A percentile compares a stretch with the other conserved stretches of the same genome.
Evolutionary conservation across 176 grass and related monocot genomes (phyloP).

Genomic region (Phragmites australis): DNA sequence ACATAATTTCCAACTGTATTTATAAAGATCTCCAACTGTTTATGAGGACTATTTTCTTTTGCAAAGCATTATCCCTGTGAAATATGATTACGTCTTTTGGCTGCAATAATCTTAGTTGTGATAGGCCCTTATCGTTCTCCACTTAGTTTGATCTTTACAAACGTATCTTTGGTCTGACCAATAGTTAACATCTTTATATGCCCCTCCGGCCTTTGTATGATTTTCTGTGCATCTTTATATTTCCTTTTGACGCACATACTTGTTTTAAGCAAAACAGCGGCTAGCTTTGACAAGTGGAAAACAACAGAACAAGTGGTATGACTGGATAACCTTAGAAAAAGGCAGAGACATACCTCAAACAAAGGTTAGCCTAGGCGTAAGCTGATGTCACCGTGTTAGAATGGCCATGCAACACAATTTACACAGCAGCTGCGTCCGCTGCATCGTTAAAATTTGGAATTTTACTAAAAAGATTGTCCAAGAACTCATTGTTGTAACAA

Average conservation of each 20-base stretch:
- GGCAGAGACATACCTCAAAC: no score
- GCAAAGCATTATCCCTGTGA: conserved; percentile 2
- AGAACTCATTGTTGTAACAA: neutral
- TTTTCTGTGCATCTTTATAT: neutral
- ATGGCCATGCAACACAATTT: no score
- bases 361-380: no score
- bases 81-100: no score
- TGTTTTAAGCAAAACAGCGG: conserved; percentile 37
- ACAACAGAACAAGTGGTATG: no score
- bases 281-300: conserved; percentile 9
- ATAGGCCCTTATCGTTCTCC: neutral
- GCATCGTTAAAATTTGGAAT: neutral
- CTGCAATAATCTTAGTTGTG: no score
- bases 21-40: conserved; percentile 15
- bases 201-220: neutral
- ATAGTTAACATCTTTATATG: conserved; percentile 1
- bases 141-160: conserved; percentile 26
- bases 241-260: neutral
- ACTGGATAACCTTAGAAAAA: no score
- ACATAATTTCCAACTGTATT: conserved; percentile 21
- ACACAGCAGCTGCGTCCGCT: no score
- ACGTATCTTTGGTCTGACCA: neutral
- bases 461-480: neutral
- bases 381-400: no score
- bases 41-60: conserved; percentile 14